These are phyloP conservation scores for Macrolepiota albuminosa DNA, from an alignment of 768 basidiomycete genomes.

Conservation along the genomic window DNA sequence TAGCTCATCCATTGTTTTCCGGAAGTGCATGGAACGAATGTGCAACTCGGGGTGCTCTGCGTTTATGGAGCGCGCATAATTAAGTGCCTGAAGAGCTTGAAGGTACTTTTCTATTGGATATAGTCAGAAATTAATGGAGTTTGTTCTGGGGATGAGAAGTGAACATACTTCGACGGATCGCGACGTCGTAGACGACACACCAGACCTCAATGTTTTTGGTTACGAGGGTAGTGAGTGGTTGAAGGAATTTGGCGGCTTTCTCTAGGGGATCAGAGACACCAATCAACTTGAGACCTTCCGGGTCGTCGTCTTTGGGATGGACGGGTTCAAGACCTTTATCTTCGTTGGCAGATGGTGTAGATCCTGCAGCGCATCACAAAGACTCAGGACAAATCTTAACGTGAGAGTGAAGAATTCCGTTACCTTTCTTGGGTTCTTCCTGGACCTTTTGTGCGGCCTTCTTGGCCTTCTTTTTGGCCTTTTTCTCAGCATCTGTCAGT, in stretches of 20 bases:
- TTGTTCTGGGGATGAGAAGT: background rate
- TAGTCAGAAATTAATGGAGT: background rate
- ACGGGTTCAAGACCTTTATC: slow-evolving; percentile 67
- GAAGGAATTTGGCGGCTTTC: slow-evolving; percentile 66
- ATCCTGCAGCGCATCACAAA: slow-evolving; percentile 11
- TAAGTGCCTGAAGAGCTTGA: slow-evolving; percentile 70
- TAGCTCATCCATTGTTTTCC: slow-evolving; percentile 32
- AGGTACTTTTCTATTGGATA: slow-evolving; percentile 65
- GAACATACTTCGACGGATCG: slow-evolving; percentile 72
- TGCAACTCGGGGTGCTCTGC: slow-evolving; percentile 65
- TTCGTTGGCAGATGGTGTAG: slow-evolving; percentile 39
- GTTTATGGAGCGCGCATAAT: slow-evolving; percentile 47
- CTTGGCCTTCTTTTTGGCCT: slow-evolving; percentile 84
- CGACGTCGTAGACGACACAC: slow-evolving; percentile 75
- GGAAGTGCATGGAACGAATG: slow-evolving; percentile 62
- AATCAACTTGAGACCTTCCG: slow-evolving; percentile 72
- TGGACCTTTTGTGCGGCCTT: slow-evolving; percentile 64
- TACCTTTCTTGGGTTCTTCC: slow-evolving; percentile 74
- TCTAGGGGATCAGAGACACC: slow-evolving; percentile 62
- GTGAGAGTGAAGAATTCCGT: slow-evolving; percentile 6
- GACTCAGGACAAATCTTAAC: slow-evolving; percentile 1
- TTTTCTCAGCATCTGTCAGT: slow-evolving; percentile 64
- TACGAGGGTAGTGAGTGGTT: slow-evolving; percentile 53
- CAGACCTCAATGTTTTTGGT: slow-evolving; percentile 62
- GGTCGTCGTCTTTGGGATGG: slow-evolving; percentile 72